These are phyloP conservation scores for Penicillium coffeae DNA, from an alignment of 495 filamentous ascomycete genomes.

Conservation along the genomic window DNA sequence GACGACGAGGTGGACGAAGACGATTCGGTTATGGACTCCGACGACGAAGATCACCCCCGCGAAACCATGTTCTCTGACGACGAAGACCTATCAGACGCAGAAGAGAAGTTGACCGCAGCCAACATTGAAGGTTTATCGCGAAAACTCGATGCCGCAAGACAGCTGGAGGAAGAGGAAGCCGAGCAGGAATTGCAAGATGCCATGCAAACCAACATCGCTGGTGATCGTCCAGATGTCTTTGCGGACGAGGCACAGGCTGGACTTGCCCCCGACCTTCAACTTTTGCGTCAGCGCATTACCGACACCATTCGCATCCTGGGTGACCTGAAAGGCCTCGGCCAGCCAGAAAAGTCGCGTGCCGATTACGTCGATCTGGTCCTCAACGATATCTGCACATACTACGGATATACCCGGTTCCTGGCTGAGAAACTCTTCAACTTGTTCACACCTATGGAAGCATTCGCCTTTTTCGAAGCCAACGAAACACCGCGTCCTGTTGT, in stretches of 20 bases:
- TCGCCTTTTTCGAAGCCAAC: constrained; percentile 98
- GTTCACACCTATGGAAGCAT: constrained; percentile 90
- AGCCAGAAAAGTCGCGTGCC: constrained; percentile 72
- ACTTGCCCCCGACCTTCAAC: constrained; percentile 81
- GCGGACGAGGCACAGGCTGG: constrained; percentile 56
- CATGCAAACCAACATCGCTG: constrained; percentile 90
- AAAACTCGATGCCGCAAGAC: constrained; percentile 68
- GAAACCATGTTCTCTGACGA: constrained; percentile 89
- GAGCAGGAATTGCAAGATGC: constrained; percentile 68
- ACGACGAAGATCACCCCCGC: constrained; percentile 52
- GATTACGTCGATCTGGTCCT: constrained; percentile 85
- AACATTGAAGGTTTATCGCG: constrained; percentile 90
- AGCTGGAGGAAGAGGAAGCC: constrained; percentile 67
- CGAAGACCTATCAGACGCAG: constrained; percentile 82
- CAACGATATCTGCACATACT: constrained; percentile 91
- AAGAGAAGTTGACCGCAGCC: constrained; percentile 89
- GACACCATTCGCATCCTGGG: constrained; percentile 89
- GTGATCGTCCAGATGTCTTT: constrained; percentile 71
- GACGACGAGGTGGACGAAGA: constrained; percentile 45
- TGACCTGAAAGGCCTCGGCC: constrained; percentile 73
- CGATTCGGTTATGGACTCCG: constrained; percentile 73
- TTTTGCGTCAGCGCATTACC: constrained; percentile 85
- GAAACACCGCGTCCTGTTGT: constrained; percentile 86
- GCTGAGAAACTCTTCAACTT: constrained; percentile 86
- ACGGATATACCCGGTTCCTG: constrained; percentile 79